Evolutionary conservation across 345 rosid species (phyloP).

Genomic region (Gossypium sturtianum): DNA sequence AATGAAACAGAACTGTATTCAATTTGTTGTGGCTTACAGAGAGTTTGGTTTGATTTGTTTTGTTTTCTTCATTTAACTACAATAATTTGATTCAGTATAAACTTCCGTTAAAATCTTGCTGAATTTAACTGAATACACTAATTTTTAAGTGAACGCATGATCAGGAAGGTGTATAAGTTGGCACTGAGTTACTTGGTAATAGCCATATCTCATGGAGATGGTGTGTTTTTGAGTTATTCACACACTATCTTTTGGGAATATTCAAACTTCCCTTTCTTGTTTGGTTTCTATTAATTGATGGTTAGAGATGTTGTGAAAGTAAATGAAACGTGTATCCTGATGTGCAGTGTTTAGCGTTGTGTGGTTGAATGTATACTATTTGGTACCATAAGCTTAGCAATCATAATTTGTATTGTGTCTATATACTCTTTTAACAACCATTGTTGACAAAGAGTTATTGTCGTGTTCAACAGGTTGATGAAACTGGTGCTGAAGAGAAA

Average conservation of each 20-base stretch:
- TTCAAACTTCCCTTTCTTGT: not conserved
- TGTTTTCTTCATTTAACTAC: not conserved
- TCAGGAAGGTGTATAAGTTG: not conserved
- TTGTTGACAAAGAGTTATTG: not conserved
- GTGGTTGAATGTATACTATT: not conserved
- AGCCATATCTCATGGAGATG: not conserved
- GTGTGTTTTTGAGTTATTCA: not conserved
- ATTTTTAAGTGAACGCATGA: not conserved
- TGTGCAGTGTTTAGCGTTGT: not conserved
- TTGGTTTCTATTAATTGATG: not conserved
- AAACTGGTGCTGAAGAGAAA: constrained; percentile 49
- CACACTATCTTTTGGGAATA: not conserved
- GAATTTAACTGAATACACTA: not conserved
- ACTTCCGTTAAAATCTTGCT: too few relatives aligned
- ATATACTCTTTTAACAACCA: not conserved
- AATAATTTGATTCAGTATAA: not conserved
- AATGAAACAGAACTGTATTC: not conserved
- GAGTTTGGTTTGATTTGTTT: not conserved
- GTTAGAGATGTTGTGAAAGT: not conserved
- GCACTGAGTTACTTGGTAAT: not conserved
- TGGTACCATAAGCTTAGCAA: not conserved
- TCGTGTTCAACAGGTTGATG: constrained; percentile 43
- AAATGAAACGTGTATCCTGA: not conserved
- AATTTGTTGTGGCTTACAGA: too few relatives aligned
- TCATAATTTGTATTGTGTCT: not conserved